Evolutionary conservation across 371 early-diverging fungal species (phyloP), one percentile per base, ranked within the genome.

Genomic region (Mucor circinelloides): DNA sequence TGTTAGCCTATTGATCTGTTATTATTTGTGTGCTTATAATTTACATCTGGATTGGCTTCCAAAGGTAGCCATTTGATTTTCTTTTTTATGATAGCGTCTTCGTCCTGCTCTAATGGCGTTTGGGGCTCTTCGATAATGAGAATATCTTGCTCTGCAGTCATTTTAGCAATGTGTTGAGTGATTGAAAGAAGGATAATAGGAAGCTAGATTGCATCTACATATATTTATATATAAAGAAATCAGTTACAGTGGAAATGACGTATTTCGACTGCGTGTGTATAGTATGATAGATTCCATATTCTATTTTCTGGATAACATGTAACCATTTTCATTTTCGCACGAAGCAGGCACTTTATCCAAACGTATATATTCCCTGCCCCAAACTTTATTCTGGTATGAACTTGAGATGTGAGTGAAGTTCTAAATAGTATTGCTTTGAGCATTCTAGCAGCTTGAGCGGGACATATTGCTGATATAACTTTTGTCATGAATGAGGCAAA

Each of bases 1-100:
- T 40, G 17, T 40, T 15, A 40, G 17, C 40, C 15, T 1, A 0
- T 40, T 40, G 17, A 40, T 40, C 17, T 40, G 13, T 28, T 58
- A n/a, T 19, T 32, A 15, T 2, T 25, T 19, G 7, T 60, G 2
- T 44, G 31, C 34, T 38, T 25, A 19, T 25, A 21, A 6, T 52
- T 59, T 73, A 92, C 93, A 36, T 93, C 92, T 21, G 95, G 95
- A 68, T 94, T 94, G 3, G 91, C 87, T 74, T 95, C 95, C 28
- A 95, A 88, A 15, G 95, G 93, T 12, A 92, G 72, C 95, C 95
- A 95, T 71, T 78, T 74, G 23, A 66, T 36, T 36, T 70, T 70
- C 34, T 50, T 62, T 28, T 62, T 59, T 17, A 40, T n/a, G 12
- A 54, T 36, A 30, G 56, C 34, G 50, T 31, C 32, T 56, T 31